These are phyloP conservation scores for Neltuma alba DNA, from an alignment of 306 rosid genomes.

Conservation along the genomic window DNA sequence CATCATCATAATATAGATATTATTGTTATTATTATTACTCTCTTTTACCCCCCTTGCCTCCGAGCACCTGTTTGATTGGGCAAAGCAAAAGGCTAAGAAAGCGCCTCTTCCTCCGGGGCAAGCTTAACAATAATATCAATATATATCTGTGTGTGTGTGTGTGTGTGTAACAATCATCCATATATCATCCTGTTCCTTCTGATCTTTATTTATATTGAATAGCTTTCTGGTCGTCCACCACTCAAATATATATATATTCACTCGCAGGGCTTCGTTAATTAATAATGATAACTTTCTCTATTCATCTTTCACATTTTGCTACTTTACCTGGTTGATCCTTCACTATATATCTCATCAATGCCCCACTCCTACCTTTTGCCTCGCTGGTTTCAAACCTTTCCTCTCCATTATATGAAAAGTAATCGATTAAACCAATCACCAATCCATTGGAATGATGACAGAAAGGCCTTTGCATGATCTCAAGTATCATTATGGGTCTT, in stretches of 20 bases:
- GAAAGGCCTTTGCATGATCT: neutral
- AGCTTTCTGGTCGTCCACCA: no score
- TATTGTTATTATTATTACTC: neutral
- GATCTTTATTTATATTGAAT: neutral
- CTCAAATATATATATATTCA: neutral
- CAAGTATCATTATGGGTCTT: neutral
- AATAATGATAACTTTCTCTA: neutral
- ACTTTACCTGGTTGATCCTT: neutral
- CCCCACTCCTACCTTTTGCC: neutral
- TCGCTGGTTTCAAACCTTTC: neutral
- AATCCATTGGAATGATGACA: neutral
- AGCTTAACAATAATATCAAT: neutral
- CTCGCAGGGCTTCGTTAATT: neutral
- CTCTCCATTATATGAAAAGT: neutral
- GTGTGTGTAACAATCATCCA: neutral
- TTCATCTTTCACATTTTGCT: neutral
- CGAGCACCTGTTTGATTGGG: neutral
- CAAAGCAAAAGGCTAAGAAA: conserved; percentile 24
- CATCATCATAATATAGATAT: no score
- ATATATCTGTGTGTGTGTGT: neutral
- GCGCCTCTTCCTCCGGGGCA: conserved; percentile 14
- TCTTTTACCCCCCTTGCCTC: conserved; percentile 17
- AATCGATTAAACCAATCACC: neutral
- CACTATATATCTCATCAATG: neutral
- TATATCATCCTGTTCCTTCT: neutral